Percentiles rank a stretch among this genome's conserved stretches.
phyloP scores from a whole-genome alignment of 78 protist genomes.

The Polysphondylium violaceum region DNA sequence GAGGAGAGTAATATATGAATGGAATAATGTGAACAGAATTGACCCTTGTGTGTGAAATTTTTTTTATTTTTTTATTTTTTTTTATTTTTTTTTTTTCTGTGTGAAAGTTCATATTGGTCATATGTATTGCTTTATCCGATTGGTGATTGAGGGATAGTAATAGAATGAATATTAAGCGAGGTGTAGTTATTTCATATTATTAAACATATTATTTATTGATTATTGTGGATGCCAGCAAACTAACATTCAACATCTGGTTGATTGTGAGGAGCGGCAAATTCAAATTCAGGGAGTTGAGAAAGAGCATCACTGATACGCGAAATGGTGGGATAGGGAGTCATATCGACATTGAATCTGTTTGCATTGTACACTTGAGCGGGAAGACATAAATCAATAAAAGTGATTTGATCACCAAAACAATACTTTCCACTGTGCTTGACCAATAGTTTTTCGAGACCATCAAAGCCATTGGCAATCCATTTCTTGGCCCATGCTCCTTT shows the following conservation, averaged over 20 bases:
- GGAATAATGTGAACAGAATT: no score
- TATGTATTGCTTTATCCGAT: no score
- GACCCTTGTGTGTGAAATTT: no score
- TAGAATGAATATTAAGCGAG: no score
- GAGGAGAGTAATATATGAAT: no score
- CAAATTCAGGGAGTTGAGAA: conserved; percentile 38
- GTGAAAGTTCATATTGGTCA: no score
- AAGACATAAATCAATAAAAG: conserved; percentile 57
- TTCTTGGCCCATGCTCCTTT: conserved; percentile 74
- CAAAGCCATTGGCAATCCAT: conserved; percentile 71
- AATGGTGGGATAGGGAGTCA: conserved; percentile 65
- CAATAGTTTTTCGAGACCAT: conserved; percentile 64
- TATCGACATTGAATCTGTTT: conserved; percentile 65
- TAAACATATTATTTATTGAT: no score
- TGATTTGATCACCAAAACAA: conserved; percentile 66
- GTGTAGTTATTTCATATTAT: no score
- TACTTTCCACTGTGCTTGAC: conserved; percentile 67
- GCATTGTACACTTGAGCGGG: conserved; percentile 82
- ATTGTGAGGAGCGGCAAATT: conserved; percentile 14
- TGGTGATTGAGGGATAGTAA: no score
- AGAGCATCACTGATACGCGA: conserved; percentile 30
- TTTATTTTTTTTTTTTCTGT: not conserved
- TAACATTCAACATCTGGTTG: conserved; percentile 81
- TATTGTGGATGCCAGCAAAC: no score
- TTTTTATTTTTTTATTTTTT: no score